phyloP scores from a whole-genome alignment of 176 grass and related monocot species.

The Puccinellia tenuiflora region DNA sequence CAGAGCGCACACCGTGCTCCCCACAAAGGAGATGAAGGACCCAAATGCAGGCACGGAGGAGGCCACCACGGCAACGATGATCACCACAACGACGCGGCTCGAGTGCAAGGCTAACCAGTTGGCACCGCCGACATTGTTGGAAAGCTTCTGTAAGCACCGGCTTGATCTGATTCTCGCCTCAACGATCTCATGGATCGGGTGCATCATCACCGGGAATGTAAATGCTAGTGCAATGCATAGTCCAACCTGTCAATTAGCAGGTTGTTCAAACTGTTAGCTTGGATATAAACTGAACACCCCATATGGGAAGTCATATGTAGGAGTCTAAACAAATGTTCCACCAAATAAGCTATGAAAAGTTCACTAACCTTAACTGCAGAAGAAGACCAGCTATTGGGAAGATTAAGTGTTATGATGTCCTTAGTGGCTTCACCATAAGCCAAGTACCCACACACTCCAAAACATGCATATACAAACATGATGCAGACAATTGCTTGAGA shows the following conservation, averaged over 20 bases:
- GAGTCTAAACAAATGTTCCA: neutral
- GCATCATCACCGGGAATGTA: slow-evolving; percentile 94
- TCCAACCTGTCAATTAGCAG: slow-evolving; percentile 51
- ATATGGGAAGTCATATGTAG: neutral
- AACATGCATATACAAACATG: slow-evolving; percentile 51
- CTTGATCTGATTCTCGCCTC: slow-evolving; percentile 59
- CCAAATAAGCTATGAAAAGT: neutral
- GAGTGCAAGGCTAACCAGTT: slow-evolving; percentile 49
- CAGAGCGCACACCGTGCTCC: slow-evolving; percentile 71
- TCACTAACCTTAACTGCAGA: slow-evolving; percentile 74
- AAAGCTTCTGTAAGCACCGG: slow-evolving; percentile 50
- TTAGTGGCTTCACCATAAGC: slow-evolving; percentile 82
- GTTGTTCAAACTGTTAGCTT: neutral
- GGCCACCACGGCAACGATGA: slow-evolving; percentile 44
- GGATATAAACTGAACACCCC: neutral
- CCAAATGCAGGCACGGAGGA: slow-evolving; percentile 77
- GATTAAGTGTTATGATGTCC: slow-evolving; percentile 94
- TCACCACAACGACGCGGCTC: slow-evolving; percentile 48
- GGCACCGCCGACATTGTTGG: neutral
- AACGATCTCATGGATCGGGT: slow-evolving; percentile 79
- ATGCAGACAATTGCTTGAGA: slow-evolving; percentile 67
- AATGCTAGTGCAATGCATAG: slow-evolving; percentile 76
- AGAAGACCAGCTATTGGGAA: slow-evolving; percentile 67
- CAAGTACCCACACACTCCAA: slow-evolving; percentile 83
- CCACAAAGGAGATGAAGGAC: slow-evolving; percentile 74